Conservation (phyloP, 257 asterid genomes). For the Cinchona pubescens region DNA sequence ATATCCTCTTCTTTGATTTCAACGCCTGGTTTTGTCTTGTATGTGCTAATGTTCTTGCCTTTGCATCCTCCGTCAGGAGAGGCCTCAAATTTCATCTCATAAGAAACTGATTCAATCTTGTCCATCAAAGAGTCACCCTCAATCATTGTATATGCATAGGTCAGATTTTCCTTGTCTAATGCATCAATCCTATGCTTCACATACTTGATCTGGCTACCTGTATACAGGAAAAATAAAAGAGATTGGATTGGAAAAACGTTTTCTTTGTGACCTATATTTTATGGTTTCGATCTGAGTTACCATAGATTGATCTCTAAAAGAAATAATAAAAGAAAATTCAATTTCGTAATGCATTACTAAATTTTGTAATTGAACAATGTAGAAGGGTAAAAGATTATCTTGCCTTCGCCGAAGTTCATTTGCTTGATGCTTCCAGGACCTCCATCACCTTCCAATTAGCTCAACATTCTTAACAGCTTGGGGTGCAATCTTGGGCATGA, state of each 20-base stretch:
- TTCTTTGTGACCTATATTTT: no score
- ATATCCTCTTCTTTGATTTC: conserved; percentile 42
- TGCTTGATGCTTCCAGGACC: conserved; percentile 53
- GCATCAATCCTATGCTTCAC: conserved; percentile 46
- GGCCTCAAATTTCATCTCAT: conserved; percentile 44
- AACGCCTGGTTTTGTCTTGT: conserved; percentile 39
- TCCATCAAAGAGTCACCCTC: conserved; percentile 50
- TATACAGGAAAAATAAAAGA: neutral
- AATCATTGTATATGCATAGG: conserved; percentile 37
- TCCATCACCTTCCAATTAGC: conserved; percentile 48
- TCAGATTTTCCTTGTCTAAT: conserved; percentile 40
- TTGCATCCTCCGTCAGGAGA: conserved; percentile 50
- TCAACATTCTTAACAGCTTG: conserved; percentile 42
- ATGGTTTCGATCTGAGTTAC: no score
- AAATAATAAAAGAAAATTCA: neutral
- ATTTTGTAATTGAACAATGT: neutral
- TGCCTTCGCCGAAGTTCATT: conserved; percentile 47
- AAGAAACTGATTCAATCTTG: conserved; percentile 43
- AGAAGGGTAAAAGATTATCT: neutral
- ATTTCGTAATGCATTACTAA: neutral
- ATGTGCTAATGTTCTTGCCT: conserved; percentile 40
- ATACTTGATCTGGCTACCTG: conserved; percentile 48
- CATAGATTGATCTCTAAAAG: no score
- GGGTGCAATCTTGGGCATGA: conserved; percentile 48
- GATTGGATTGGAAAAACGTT: no score